phyloP scores from a whole-genome alignment of 441 rosid species.

The Adansonia grandidieri region DNA sequence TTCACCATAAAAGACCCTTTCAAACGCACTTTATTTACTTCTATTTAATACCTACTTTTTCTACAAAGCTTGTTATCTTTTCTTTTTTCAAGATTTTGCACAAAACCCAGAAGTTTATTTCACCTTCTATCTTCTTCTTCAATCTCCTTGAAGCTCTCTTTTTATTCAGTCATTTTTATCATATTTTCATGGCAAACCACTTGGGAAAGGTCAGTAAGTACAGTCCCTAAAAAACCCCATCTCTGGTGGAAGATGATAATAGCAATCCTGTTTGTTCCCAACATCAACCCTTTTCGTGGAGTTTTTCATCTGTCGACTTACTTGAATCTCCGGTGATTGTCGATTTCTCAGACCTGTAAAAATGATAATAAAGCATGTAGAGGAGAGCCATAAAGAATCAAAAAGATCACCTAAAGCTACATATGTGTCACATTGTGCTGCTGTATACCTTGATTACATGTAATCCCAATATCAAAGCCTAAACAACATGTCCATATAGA shows the following conservation, averaged over 20 bases:
- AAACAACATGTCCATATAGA: too few relatives aligned
- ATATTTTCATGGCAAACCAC: neutral
- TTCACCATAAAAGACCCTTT: neutral
- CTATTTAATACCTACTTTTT: neutral
- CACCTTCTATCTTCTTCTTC: constrained; percentile 13
- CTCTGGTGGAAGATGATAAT: constrained; percentile 48
- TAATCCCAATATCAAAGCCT: too few relatives aligned
- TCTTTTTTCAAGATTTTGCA: constrained; percentile 14
- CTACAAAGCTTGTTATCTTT: neutral
- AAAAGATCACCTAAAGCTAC: too few relatives aligned
- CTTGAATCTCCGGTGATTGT: constrained; percentile 23
- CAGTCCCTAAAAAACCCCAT: constrained; percentile 50
- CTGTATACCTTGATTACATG: too few relatives aligned
- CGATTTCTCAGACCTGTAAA: constrained; percentile 32
- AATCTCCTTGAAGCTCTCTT: neutral
- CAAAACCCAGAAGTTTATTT: constrained; percentile 28
- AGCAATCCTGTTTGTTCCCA: constrained; percentile 40
- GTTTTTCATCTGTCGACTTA: constrained; percentile 26
- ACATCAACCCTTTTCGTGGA: constrained; percentile 24
- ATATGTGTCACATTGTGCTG: too few relatives aligned
- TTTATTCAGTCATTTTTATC: neutral
- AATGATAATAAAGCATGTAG: too few relatives aligned
- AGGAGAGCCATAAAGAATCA: too few relatives aligned
- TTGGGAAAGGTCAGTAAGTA: constrained; percentile 36
- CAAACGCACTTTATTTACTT: neutral